Evolutionary conservation across 495 filamentous ascomycete species (phyloP), one percentile per base, ranked within the genome.

Genomic region (Cercophora sp.): DNA sequence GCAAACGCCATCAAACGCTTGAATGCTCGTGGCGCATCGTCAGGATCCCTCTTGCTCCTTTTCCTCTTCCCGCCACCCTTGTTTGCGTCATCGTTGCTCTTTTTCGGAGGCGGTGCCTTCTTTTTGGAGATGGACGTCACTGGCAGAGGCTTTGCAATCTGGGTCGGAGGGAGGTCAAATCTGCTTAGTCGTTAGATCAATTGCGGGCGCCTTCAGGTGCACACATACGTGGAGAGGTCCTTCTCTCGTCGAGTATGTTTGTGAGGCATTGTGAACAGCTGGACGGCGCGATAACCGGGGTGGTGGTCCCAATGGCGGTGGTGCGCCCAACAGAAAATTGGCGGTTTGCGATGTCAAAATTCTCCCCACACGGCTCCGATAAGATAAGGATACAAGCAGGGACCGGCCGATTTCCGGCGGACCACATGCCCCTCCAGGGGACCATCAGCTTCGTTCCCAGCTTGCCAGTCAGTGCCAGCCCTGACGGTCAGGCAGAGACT

Each of bases 21-120:
- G 71, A 97, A 97, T 5, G 86, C 89, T 41, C 85, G 85, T 5
- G 92, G 92, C 5, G 87, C 91, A 67, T 97, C 92, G 64, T 94
- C 84, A 32, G 78, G 71, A 16, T 65, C 60, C 36, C 71, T 73
- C 36, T 58, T 58, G 48, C 75, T 72, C 51, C 72, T 71, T 52
- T 75, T 74, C 51, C 74, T 74, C 48, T 72, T 72, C 35, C 68
- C 65, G 22, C 42, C 46, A 29, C 45, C 48, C 31, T 66, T 64
- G 19, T 45, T 57, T 15, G 39, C 39, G 4, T 47, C 53, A n/a
- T 65, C 49, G 47, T 39, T 50, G 24, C 32, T 46, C n/a, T 54
- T 60, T 37, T 71, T 74, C 5, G 60, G 41, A 8, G 55, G 34
- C 40, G 55, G 36, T 11, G 56, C 62, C 42, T 60, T 66, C 24